Evolutionary conservation across 768 basidiomycete genomes (phyloP), one percentile per base, ranked within the genome.

Genomic region (Gymnopilus dilepis): DNA sequence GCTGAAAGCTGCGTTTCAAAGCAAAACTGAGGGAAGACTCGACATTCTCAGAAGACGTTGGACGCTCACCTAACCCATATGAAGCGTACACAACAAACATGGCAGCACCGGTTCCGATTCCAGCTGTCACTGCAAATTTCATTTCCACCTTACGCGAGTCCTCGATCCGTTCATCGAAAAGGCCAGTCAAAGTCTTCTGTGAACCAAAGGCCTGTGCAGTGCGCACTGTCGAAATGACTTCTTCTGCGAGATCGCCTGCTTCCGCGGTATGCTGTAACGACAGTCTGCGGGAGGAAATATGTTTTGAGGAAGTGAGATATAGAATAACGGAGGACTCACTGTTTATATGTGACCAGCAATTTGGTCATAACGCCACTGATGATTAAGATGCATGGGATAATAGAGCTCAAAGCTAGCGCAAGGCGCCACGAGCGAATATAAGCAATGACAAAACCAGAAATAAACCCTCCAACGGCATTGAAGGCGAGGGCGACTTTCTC

Each of bases 181-280:
- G 74, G 3, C 66, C 65, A 1, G 85, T 68, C 42, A 99, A 79
- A 28, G 80, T 81, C 3, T 71, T 76, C 74, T 95, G 92, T 0
- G 88, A 89, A 40, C 93, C 94, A 67, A 99, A 99, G 0, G 96
- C 95, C 60, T 97, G 92, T 2, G 92, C 87, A 0, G 94, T 96
- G n/a, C 95, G 88, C 60, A 98, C 78, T 38, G 91, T 91, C 0
- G 92, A 90, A 58, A 98, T 92, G 65, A 94, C 94, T 74, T 97
- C 96, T 74, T 98, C 96, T 0, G 95, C 95, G 12, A 97, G 71
- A 8, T 84, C 88, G 26, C 95, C 95, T 15, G 88, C 88, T 9
- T 87, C 84, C 3, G 94, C 94, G 21, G 94, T 82, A 53, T 89
- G 79, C 58, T 90, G 84, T 50, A 96, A 82, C 26, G 92, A 87